phyloP scores from a whole-genome alignment of 2,329 filamentous ascomycete genomes.

The Stachybotrys elegans region DNA sequence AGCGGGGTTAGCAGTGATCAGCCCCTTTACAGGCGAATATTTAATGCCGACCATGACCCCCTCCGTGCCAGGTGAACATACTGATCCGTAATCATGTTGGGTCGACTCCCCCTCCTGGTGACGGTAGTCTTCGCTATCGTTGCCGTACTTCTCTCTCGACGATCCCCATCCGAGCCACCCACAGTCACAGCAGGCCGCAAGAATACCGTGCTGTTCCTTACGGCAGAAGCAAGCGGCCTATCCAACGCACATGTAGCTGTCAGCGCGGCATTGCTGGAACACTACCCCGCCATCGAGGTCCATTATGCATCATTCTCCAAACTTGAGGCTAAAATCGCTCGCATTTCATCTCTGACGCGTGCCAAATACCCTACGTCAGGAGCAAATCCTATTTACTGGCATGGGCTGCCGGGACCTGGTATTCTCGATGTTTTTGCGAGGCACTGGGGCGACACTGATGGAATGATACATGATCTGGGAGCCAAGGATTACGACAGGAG shows the following conservation, averaged over 20 bases:
- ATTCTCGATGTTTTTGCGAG: too few relatives aligned
- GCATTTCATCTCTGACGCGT: neutral
- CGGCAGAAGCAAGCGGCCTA: neutral
- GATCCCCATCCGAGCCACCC: neutral
- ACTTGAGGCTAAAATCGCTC: neutral
- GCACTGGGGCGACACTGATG: neutral
- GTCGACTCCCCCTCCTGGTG: neutral
- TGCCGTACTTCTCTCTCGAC: neutral
- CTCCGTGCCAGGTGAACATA: too few relatives aligned
- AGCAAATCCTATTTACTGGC: neutral
- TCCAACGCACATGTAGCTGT: neutral
- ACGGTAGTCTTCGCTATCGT: neutral
- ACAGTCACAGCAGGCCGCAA: neutral
- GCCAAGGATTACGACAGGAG: neutral
- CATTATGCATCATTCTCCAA: neutral
- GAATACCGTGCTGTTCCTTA: neutral
- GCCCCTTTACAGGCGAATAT: too few relatives aligned
- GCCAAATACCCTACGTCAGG: neutral
- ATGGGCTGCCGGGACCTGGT: neutral
- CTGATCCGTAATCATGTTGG: neutral
- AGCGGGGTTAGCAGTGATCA: neutral
- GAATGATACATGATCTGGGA: neutral
- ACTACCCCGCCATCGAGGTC: neutral
- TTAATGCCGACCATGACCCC: too few relatives aligned
- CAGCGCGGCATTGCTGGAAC: neutral